These are phyloP conservation scores for Candida tallmaniae DNA, from an alignment of 805 yeast genomes.

Conservation along the genomic window DNA sequence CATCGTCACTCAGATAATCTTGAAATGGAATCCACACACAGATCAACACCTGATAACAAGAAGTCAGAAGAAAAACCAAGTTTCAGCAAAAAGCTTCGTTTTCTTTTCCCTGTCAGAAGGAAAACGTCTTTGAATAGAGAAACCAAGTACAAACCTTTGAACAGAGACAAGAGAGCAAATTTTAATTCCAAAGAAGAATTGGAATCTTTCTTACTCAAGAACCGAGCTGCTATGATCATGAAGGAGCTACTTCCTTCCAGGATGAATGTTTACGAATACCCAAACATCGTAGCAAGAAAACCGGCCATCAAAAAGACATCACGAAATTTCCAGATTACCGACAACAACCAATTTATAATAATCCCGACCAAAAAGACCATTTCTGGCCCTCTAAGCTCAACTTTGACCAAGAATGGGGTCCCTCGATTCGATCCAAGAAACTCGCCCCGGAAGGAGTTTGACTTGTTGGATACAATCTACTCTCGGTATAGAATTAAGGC, in stretches of 20 bases:
- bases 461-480: slow-evolving; percentile 19
- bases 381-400: slow-evolving; percentile 14
- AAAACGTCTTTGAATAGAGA: slow-evolving; percentile 25
- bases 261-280: slow-evolving; percentile 23
- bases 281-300: slow-evolving; percentile 9
- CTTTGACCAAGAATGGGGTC: slow-evolving; percentile 13
- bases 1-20: slow-evolving; percentile 1
- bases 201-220: slow-evolving; percentile 15
- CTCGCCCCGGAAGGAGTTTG: slow-evolving; percentile 6
- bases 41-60: slow-evolving; percentile 5
- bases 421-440: neutral
- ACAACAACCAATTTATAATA: slow-evolving; percentile 6
- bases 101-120: slow-evolving; percentile 32
- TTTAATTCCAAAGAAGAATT: slow-evolving; percentile 20
- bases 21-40: slow-evolving; percentile 7
- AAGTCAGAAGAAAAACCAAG: neutral
- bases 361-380: slow-evolving; percentile 5
- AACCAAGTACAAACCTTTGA: slow-evolving; percentile 9
- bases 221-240: slow-evolving; percentile 19
- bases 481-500: slow-evolving; percentile 24
- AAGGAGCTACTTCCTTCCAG: slow-evolving; percentile 24
- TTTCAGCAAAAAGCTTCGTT: slow-evolving; percentile 7
- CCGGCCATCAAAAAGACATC: slow-evolving; percentile 12
- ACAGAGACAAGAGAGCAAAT: slow-evolving; percentile 13
- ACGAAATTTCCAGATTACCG: slow-evolving; percentile 8